Evolutionary conservation across 2,329 filamentous ascomycete species (phyloP).

Genomic region (Colletotrichum somersetense): DNA sequence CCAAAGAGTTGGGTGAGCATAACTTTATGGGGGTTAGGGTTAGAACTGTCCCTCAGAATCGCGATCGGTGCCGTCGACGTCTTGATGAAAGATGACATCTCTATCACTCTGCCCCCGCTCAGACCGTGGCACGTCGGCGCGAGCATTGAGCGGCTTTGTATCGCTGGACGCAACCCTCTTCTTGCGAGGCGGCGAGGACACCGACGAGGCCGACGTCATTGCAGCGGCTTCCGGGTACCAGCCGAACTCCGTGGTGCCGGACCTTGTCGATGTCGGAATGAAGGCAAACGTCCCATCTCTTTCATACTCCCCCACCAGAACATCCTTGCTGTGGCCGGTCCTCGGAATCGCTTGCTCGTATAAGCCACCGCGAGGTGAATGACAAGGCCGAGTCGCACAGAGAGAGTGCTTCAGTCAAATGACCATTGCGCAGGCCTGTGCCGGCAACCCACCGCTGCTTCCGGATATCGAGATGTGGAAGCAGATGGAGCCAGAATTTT

Average conservation of each 20-base stretch:
- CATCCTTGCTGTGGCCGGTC: slow-evolving; percentile 58
- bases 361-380: slow-evolving; percentile 53
- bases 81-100: slow-evolving; percentile 19
- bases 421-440: slow-evolving; percentile 50
- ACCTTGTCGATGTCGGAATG: slow-evolving; percentile 45
- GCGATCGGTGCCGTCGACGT: neutral
- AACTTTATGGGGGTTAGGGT: slow-evolving; percentile 18
- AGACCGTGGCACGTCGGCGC: slow-evolving; percentile 13
- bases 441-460: slow-evolving; percentile 51
- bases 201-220: slow-evolving; percentile 49
- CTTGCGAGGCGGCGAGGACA: slow-evolving; percentile 47
- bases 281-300: slow-evolving; percentile 47
- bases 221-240: slow-evolving; percentile 54
- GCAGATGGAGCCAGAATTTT: slow-evolving; percentile 54
- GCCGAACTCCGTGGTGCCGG: slow-evolving; percentile 48
- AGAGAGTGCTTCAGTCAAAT: slow-evolving; percentile 60
- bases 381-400: slow-evolving; percentile 53
- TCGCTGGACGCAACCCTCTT: slow-evolving; percentile 47
- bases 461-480: slow-evolving; percentile 51
- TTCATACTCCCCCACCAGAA: slow-evolving; percentile 54
- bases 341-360: slow-evolving; percentile 58
- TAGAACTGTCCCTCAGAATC: slow-evolving; percentile 12
- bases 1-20: neutral
- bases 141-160: slow-evolving; percentile 39
- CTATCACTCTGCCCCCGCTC: slow-evolving; percentile 15